A percentile compares a stretch with the other conserved stretches of the same genome.
Evolutionary conservation across 768 basidiomycete species (phyloP).

Genomic region (Russula sp.): DNA sequence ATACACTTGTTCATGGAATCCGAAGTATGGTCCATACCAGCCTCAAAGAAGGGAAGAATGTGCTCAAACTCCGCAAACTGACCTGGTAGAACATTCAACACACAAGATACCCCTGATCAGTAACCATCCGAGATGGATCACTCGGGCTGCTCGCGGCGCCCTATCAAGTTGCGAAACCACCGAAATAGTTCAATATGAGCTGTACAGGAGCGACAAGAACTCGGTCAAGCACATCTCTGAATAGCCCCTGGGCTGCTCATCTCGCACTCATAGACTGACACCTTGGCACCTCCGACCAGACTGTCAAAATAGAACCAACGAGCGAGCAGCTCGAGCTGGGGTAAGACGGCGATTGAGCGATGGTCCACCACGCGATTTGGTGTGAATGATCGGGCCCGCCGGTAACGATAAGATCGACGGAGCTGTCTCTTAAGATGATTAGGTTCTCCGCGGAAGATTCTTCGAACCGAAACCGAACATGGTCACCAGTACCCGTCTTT

Average conservation of each 20-base stretch:
- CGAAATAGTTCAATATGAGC: too few species aligned
- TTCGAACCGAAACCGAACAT: background rate
- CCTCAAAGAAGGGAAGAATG: too few species aligned
- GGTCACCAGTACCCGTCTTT: background rate
- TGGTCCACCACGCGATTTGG: background rate
- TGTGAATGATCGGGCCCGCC: background rate
- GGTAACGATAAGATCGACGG: slow-evolving; percentile 15
- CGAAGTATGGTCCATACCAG: too few species aligned
- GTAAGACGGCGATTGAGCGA: slow-evolving; percentile 1
- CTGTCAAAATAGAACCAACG: slow-evolving; percentile 30
- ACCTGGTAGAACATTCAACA: too few species aligned
- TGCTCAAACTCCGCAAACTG: too few species aligned
- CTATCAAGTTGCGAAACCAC: slow-evolving; percentile 39
- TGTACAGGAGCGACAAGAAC: slow-evolving; percentile 42
- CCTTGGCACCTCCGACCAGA: slow-evolving; percentile 25
- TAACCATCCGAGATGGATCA: too few species aligned
- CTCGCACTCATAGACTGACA: too few species aligned
- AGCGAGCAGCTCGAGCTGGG: slow-evolving; percentile 40
- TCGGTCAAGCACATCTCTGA: slow-evolving; percentile 66
- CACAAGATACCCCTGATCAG: too few species aligned
- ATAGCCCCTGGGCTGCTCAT: slow-evolving; percentile 28
- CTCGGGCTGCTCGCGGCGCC: slow-evolving; percentile 32
- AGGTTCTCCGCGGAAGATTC: slow-evolving; percentile 50
- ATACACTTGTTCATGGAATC: too few species aligned
- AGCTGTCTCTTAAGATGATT: slow-evolving; percentile 39